Base-by-base conservation (phyloP, 2,329 filamentous ascomycete species). In the Ilyonectria sp. region DNA sequence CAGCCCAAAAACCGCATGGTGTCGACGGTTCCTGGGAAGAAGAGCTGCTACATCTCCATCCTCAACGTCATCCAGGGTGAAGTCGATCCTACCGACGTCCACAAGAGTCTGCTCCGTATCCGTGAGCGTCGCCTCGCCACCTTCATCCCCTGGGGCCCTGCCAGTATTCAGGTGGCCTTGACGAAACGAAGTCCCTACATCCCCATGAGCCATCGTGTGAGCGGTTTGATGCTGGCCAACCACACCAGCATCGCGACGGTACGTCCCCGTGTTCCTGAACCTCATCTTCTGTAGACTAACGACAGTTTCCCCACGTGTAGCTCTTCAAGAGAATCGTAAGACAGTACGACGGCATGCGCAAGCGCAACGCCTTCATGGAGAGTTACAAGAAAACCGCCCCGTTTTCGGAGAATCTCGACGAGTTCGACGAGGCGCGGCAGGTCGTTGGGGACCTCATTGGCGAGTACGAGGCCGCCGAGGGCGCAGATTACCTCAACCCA, bases 1-100 rank as follows among this genome's bases (percentile, higher is more conserved):
- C 97, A 99, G 82, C 96, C 96, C 44, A 99, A 99, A 87, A 99
- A 99, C 82, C 92, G 97, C 79, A 99, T 99, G 96, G 96, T 99
- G 52, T 97, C 95, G 26, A 97, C 96, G 23, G 92, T 94, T 63
- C 95, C 95, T 1, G 93, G 93, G 76, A 98, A 98, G 85, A 97
- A 94, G 85, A 98, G 94, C 83, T 99, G 96, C 85, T 99, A 99
- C 85, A 98, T 99, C 78, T 97, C 94, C 54, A 98, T 99, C 74
- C 86, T 99, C 70, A 98, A 99, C 82, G 97, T 99, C 76, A 99
- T 99, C 76, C 96, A 98, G 85, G 96, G 96, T 77, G 96, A 99
- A 81, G 96, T 97, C 44, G 97, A 99, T 79, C 95, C 96, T 9
- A 98, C 95, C 3, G 97, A 99, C 82, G 94, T 99, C 63, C 96